Conservation (phyloP, 1,284 basidiomycete species). For the Apiotrichum brassicae region DNA sequence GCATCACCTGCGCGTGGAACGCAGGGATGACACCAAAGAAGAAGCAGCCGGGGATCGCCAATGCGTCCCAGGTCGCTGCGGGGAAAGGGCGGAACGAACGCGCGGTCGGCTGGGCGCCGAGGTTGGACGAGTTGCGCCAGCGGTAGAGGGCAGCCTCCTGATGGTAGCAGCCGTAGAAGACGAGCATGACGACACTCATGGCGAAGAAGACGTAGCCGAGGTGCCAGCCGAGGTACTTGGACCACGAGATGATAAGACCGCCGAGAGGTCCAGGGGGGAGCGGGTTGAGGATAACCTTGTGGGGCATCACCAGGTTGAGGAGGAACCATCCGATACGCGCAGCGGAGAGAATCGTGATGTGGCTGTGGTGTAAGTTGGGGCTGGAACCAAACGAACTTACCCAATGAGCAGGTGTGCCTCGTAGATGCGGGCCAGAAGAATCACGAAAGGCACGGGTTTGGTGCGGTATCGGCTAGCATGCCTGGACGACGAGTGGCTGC, state of each 20-base stretch:
- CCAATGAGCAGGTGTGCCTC: conserved; percentile 41
- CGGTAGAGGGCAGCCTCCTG: conserved; percentile 23
- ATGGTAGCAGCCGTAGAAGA: conserved; percentile 36
- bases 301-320: neutral
- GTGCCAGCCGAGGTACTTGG: conserved; percentile 7
- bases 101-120: conserved; percentile 20
- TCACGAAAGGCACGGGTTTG: conserved; percentile 11
- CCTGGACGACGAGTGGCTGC: neutral
- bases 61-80: conserved; percentile 18
- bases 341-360: conserved; percentile 22
- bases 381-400: no score
- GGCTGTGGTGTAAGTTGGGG: neutral
- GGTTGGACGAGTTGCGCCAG: conserved; percentile 20
- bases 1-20: conserved; percentile 35
- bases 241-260: conserved; percentile 1
- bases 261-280: neutral
- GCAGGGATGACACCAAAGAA: conserved; percentile 34
- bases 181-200: conserved; percentile 25
- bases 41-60: conserved; percentile 32
- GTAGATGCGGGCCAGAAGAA: conserved; percentile 24
- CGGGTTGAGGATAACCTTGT: neutral
- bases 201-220: conserved; percentile 20
- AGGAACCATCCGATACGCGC: conserved; percentile 7
- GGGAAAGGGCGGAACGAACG: conserved; percentile 23
- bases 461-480: neutral